Base-by-base conservation (phyloP, 176 grass and related monocot species). In the Phragmites australis region DNA sequence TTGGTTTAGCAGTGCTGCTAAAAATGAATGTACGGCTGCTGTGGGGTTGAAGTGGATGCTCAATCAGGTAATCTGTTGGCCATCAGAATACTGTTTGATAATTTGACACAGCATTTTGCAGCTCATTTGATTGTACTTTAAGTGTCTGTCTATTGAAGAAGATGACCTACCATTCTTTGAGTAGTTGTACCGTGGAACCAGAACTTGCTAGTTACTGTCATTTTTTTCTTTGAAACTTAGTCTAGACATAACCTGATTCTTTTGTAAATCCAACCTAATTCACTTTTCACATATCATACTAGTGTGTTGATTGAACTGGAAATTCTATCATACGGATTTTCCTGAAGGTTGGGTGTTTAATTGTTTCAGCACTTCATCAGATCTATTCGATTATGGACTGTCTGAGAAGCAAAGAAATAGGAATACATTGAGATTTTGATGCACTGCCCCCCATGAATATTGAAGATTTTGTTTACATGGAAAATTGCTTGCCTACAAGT, bases 11-110 rank as follows among this genome's bases (percentile, higher is more conserved):
- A 96, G 97, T 85, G 86, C 97, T 79, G 84, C 93, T 67, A 96
- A 96, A 79, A 99, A 99, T 82, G 97, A 99, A 77, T 99, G 97
- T 64, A 93, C 90, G 1, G 81, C 87, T 52, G 97, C 93, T 42
- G 67, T 95, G 59, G 97, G 97, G 30, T 75, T 99, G 64, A 99
- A 96, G 59, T 99, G 97, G 97, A 99, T 96, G 97, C 90, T 99
- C 67, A 99, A 96, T 93, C 97, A 99, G 93, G 97, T 99, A 88
- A 82, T 41, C 34, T 6, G 49, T 48, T 60, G 29, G 9, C 31
- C 19, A 48, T 75, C 3, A 42, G 1, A 52, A 4, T 51, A 60
- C 8, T 57, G 13, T 70, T 83, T 8, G 8, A 85, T 63, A 22
- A 63, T 46, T 80, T 52, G 40, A 21, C 31, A 23, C 0, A 48